These are phyloP conservation scores for Porphyrellus sp. DNA, from an alignment of 1,284 basidiomycete species.

Conservation along the genomic window DNA sequence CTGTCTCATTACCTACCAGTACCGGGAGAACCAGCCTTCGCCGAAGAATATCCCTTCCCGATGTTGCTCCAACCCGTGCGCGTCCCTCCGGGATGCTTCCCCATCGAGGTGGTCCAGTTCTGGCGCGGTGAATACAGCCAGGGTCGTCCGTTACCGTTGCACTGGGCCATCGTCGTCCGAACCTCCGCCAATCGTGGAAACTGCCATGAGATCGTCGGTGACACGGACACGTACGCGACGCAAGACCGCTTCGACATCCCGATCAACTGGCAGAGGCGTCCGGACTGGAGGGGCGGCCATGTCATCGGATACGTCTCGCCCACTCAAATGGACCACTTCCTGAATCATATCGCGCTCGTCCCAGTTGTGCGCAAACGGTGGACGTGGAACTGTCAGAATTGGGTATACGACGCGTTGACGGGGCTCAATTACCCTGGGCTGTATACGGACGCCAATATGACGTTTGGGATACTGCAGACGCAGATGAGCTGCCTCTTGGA, in stretches of 20 bases:
- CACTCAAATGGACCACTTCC: slow-evolving; percentile 6
- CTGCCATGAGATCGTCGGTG: slow-evolving; percentile 27
- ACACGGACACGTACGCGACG: slow-evolving; percentile 22
- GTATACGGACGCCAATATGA: slow-evolving; percentile 16
- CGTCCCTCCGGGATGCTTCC: slow-evolving; percentile 19
- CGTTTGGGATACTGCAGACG: slow-evolving; percentile 5
- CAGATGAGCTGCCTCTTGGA: slow-evolving; percentile 19
- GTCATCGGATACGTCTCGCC: slow-evolving; percentile 17
- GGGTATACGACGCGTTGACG: slow-evolving; percentile 15
- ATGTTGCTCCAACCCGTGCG: slow-evolving; percentile 18
- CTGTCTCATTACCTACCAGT: background rate
- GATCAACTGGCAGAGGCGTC: background rate
- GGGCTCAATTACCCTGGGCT: background rate
- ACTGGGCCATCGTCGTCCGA: slow-evolving; percentile 30
- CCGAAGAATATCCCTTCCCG: background rate
- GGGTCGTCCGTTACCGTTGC: slow-evolving; percentile 19
- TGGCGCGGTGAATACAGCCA: slow-evolving; percentile 25
- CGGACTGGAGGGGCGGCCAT: slow-evolving; percentile 16
- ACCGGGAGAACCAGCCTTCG: background rate
- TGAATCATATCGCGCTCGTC: slow-evolving; percentile 15
- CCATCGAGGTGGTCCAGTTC: slow-evolving; percentile 29
- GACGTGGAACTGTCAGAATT: slow-evolving; percentile 20
- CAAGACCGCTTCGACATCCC: slow-evolving; percentile 16
- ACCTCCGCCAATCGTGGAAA: slow-evolving; percentile 23
- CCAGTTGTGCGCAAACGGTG: background rate